These are phyloP conservation scores for Pezicula neosporulosa DNA, from an alignment of 2,329 filamentous ascomycete genomes.

Conservation along the genomic window DNA sequence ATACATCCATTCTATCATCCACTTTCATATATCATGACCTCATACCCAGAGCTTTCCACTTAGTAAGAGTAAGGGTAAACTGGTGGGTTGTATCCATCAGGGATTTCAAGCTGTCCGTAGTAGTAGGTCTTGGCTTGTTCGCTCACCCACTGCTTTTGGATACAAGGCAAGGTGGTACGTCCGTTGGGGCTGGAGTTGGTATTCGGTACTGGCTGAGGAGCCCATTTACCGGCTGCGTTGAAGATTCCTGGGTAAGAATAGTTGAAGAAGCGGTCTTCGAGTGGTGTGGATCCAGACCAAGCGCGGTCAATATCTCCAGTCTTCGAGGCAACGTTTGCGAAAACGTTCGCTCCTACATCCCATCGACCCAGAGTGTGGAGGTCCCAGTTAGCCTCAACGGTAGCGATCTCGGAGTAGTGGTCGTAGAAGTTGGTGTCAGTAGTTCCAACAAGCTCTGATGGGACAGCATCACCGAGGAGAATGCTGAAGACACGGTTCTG, in stretches of 20 bases:
- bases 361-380: slow-evolving; percentile 67
- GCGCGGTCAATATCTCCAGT: slow-evolving; percentile 49
- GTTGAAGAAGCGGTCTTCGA: slow-evolving; percentile 39
- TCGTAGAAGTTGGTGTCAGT: slow-evolving; percentile 68
- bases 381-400: slow-evolving; percentile 64
- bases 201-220: slow-evolving; percentile 32
- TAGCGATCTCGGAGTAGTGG: slow-evolving; percentile 68
- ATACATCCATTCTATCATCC: no score
- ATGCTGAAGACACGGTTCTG: slow-evolving; percentile 69
- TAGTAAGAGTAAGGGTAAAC: slow-evolving; percentile 10
- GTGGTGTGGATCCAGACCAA: slow-evolving; percentile 17
- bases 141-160: slow-evolving; percentile 24
- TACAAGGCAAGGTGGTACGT: slow-evolving; percentile 24
- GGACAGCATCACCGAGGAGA: slow-evolving; percentile 72
- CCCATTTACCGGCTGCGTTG: slow-evolving; percentile 20
- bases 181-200: slow-evolving; percentile 20
- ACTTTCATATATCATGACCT: no score
- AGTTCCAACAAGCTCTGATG: slow-evolving; percentile 60
- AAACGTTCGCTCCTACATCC: slow-evolving; percentile 72
- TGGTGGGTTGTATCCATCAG: slow-evolving; percentile 25
- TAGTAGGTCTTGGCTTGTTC: slow-evolving; percentile 24
- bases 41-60: neutral
- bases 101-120: slow-evolving; percentile 24
- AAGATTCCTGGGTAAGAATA: slow-evolving; percentile 40
- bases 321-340: slow-evolving; percentile 53